Evolutionary conservation across 176 grass and related monocot species (phyloP).

Genomic region (Aegilops sharonensis): DNA sequence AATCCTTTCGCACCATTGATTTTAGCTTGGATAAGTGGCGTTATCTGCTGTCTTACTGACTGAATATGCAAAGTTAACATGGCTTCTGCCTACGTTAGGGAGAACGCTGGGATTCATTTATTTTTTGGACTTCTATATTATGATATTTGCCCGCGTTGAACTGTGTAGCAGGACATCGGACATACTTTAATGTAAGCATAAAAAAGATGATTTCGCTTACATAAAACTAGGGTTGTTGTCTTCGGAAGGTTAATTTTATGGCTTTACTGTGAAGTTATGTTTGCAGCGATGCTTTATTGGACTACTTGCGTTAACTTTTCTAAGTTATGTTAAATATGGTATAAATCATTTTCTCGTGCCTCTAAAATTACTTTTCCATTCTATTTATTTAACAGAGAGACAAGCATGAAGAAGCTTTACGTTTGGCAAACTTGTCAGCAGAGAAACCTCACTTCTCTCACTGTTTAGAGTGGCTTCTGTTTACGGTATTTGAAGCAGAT

Average conservation of each 20-base stretch:
- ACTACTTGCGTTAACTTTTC: not conserved
- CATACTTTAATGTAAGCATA: not conserved
- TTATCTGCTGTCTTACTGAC: not conserved
- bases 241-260: not conserved
- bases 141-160: not conserved
- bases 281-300: not conserved
- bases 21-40: not conserved
- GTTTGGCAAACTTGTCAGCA: conserved; percentile 86
- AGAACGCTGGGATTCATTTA: not conserved
- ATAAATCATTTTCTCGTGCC: conserved; percentile 5
- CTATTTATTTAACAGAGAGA: conserved; percentile 66
- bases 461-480: conserved; percentile 97
- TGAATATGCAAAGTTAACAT: not conserved
- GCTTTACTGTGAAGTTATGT: not conserved
- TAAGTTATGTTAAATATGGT: conserved; percentile 3
- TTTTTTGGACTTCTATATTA: not conserved
- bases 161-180: not conserved
- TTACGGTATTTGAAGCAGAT: conserved; percentile 99
- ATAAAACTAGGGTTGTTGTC: not conserved
- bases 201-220: not conserved
- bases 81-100: not conserved
- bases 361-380: conserved; percentile 12
- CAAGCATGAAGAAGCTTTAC: conserved; percentile 88
- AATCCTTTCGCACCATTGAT: not conserved
- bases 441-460: conserved; percentile 99